phyloP scores from a whole-genome alignment of 1,284 basidiomycete genomes.

The Ganoderma lucidum region DNA sequence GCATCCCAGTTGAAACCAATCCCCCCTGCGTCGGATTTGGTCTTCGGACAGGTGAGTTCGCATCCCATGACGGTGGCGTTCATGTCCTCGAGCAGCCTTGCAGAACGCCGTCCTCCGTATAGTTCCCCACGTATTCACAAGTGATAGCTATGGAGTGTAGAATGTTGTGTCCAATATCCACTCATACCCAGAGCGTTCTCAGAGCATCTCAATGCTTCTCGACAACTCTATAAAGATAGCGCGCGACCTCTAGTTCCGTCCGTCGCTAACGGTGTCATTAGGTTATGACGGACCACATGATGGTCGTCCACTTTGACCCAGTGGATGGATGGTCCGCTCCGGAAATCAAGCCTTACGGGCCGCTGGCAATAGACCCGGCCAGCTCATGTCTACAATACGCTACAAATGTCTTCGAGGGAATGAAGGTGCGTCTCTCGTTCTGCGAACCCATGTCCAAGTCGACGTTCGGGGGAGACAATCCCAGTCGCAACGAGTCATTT shows the following conservation, averaged over 20 bases:
- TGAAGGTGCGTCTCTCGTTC: constrained; percentile 68
- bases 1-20: constrained; percentile 48
- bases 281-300: constrained; percentile 79
- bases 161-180: constrained; percentile 40
- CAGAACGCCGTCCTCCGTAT: not conserved
- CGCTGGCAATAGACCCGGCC: constrained; percentile 77
- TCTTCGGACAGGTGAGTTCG: constrained; percentile 51
- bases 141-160: too few relatives aligned
- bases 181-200: not conserved
- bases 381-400: constrained; percentile 82
- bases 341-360: constrained; percentile 79
- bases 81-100: constrained; percentile 5
- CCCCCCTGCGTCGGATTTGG: constrained; percentile 49
- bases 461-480: too few relatives aligned
- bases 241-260: constrained; percentile 15
- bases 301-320: constrained; percentile 70
- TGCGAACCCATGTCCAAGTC: too few relatives aligned
- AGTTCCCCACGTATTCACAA: not conserved
- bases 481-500: too few relatives aligned
- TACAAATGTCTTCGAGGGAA: constrained; percentile 85
- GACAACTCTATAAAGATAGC: not conserved
- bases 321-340: constrained; percentile 80
- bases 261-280: constrained; percentile 51
- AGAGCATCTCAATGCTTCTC: not conserved
- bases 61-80: not conserved